Evolutionary conservation across 306 rosid genomes (phyloP).

Genomic region (Cicer pinnatifidum): DNA sequence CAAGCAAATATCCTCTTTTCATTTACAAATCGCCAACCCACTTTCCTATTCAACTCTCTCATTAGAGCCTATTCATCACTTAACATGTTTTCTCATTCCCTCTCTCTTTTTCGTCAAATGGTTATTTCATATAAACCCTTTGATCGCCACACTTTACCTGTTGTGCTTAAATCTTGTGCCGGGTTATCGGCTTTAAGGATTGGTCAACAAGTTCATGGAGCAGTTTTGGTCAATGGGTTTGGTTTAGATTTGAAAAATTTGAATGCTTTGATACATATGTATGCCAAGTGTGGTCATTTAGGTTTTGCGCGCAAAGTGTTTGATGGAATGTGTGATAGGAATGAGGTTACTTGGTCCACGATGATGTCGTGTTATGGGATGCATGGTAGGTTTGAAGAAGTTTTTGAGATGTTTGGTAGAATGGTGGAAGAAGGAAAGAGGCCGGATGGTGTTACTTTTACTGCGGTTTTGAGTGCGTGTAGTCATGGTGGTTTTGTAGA

Average conservation of each 20-base stretch:
- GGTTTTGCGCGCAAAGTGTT: slow-evolving; percentile 59
- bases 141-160: slow-evolving; percentile 59
- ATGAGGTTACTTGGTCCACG: slow-evolving; percentile 60
- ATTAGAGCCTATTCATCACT: slow-evolving; percentile 65
- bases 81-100: slow-evolving; percentile 55
- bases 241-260: slow-evolving; percentile 55
- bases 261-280: slow-evolving; percentile 70
- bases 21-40: slow-evolving; percentile 63
- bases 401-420: slow-evolving; percentile 60
- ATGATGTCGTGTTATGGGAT: slow-evolving; percentile 68
- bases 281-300: slow-evolving; percentile 60
- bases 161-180: slow-evolving; percentile 66
- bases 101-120: slow-evolving; percentile 59
- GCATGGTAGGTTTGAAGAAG: slow-evolving; percentile 60
- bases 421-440: slow-evolving; percentile 61
- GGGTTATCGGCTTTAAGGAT: slow-evolving; percentile 52
- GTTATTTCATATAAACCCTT: slow-evolving; percentile 44
- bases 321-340: slow-evolving; percentile 57
- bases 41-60: slow-evolving; percentile 69
- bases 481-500: slow-evolving; percentile 75
- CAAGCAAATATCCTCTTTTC: slow-evolving; percentile 60
- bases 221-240: slow-evolving; percentile 59
- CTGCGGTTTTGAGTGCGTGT: slow-evolving; percentile 58
- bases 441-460: slow-evolving; percentile 64
- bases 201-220: slow-evolving; percentile 69